Conservation (phyloP, 345 rosid species). For the Chamaenerion angustifolium region DNA sequence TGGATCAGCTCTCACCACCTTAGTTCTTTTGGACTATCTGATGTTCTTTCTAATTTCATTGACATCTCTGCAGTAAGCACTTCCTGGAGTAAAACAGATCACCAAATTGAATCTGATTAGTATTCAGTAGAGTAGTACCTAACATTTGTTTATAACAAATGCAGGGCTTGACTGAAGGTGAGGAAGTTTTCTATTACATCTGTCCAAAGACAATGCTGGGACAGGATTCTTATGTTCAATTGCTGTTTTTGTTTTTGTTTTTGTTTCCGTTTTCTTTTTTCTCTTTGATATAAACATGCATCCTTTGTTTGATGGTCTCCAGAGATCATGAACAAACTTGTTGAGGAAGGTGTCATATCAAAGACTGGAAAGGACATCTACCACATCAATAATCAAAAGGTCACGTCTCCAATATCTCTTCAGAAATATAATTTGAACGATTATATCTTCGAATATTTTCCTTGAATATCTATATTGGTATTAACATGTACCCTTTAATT, state of each 20-base stretch:
- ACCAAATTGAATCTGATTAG: no score
- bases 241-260: neutral
- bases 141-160: constrained; percentile 1
- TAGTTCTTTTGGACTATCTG: constrained; percentile 47
- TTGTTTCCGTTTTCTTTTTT: neutral
- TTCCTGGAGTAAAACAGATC: neutral
- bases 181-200: constrained; percentile 8
- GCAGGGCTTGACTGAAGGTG: constrained; percentile 86
- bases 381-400: constrained; percentile 52
- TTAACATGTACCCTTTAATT: no score
- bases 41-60: constrained; percentile 64
- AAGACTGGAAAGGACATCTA: constrained; percentile 52
- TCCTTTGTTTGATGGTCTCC: constrained; percentile 16
- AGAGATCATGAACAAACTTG: constrained; percentile 82
- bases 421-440: neutral
- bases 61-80: constrained; percentile 63
- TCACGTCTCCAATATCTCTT: neutral
- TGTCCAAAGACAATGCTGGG: constrained; percentile 8
- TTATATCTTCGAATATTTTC: neutral
- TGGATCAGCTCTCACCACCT: constrained; percentile 52
- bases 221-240: neutral
- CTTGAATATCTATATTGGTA: no score
- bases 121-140: no score
- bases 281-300: neutral
- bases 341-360: constrained; percentile 43